A percentile compares a stretch with the other conserved stretches of the same genome.
Conservation (phyloP, 768 basidiomycete species). For the Butyriboletus loyo region DNA sequence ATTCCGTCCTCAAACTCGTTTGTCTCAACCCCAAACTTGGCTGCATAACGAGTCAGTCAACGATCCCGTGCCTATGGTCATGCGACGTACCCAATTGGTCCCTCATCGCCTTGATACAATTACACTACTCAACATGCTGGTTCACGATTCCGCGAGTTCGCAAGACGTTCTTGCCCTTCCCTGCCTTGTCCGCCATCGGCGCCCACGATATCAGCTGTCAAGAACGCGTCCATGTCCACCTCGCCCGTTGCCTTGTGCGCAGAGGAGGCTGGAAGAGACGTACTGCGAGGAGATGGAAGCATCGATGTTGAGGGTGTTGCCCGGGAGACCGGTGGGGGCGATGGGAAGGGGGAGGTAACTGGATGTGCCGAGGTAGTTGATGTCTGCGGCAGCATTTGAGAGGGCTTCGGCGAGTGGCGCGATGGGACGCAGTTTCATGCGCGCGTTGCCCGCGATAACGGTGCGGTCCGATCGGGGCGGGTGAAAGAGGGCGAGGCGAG, state of each 20-base stretch:
- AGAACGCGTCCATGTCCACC: constrained; percentile 98
- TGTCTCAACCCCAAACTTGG: constrained; percentile 92
- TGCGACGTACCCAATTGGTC: constrained; percentile 77
- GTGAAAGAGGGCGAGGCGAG: constrained; percentile 56
- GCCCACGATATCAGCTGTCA: constrained; percentile 90
- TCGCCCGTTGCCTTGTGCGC: constrained; percentile 61
- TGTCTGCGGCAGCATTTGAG: constrained; percentile 69
- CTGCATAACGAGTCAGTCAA: constrained; percentile 37
- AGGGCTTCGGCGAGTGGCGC: constrained; percentile 93
- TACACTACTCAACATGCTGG: constrained; percentile 97
- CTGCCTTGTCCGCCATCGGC: constrained; percentile 53
- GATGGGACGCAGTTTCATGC: constrained; percentile 98
- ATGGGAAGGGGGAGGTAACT: constrained; percentile 91
- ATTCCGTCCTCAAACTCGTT: constrained; percentile 92
- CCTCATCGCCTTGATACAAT: constrained; percentile 95
- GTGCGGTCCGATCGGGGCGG: constrained; percentile 48
- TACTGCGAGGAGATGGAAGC: constrained; percentile 98
- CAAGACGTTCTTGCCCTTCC: constrained; percentile 46
- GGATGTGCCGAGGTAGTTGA: constrained; percentile 72
- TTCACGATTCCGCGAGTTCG: constrained; percentile 95
- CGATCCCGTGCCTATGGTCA: no score
- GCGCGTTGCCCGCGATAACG: constrained; percentile 92
- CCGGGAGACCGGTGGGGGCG: constrained; percentile 76
- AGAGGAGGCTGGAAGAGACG: constrained; percentile 94
- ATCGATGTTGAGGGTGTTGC: constrained; percentile 79